A percentile compares a stretch with the other conserved stretches of the same genome.
Conservation (phyloP, 345 rosid species). For the Salix koriyanagi region DNA sequence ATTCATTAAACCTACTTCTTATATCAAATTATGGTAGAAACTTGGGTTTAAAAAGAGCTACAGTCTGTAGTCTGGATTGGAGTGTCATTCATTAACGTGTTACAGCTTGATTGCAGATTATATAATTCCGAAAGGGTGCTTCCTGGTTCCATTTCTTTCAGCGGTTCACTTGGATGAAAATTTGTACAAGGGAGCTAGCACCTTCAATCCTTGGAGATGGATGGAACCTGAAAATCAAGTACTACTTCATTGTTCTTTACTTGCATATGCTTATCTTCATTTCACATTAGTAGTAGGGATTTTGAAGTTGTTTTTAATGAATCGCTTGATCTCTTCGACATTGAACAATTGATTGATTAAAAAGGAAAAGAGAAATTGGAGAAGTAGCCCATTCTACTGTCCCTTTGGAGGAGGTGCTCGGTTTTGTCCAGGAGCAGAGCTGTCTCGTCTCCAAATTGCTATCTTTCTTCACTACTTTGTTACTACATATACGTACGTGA, state of each 20-base stretch:
- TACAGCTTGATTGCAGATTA: conserved; percentile 38
- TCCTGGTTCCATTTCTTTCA: conserved; percentile 74
- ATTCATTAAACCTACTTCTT: too few relatives aligned
- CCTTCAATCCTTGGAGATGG: conserved; percentile 90
- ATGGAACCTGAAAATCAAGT: conserved; percentile 69
- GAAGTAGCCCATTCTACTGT: conserved; percentile 53
- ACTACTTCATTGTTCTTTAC: not conserved
- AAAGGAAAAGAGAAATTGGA: conserved; percentile 85
- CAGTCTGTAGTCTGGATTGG: too few relatives aligned
- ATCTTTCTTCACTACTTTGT: conserved; percentile 68
- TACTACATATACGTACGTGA: conserved; percentile 46
- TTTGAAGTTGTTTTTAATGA: not conserved
- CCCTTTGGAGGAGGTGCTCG: conserved; percentile 91
- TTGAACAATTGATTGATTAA: not conserved
- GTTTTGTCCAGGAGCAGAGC: conserved; percentile 84
- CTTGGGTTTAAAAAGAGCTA: too few relatives aligned
- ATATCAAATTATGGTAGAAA: not conserved
- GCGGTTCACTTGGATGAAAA: conserved; percentile 80
- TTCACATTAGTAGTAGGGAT: not conserved
- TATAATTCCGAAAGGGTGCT: conserved; percentile 77
- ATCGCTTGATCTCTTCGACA: not conserved
- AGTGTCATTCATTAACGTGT: not conserved
- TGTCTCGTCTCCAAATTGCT: conserved; percentile 85
- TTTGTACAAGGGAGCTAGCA: conserved; percentile 45
- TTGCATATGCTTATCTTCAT: too few relatives aligned